Evolutionary conservation across 257 asterid genomes (phyloP).

Genomic region (Solanum habrochaites): DNA sequence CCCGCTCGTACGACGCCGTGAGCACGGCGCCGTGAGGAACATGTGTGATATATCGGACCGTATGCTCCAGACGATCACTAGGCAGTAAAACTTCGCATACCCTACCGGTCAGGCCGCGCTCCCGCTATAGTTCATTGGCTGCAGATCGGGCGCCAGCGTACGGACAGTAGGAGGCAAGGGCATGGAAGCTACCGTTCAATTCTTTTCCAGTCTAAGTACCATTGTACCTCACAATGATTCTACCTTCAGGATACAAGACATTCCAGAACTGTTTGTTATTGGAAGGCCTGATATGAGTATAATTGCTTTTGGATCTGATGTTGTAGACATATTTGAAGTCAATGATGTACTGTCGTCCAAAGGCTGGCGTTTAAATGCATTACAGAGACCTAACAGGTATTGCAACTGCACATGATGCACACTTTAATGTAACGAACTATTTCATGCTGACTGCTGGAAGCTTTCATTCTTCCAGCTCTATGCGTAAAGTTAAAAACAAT

Average conservation of each 20-base stretch:
- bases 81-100: too few relatives aligned
- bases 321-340: conserved; percentile 85
- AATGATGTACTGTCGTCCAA: conserved; percentile 79
- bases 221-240: not conserved
- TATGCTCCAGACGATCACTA: too few relatives aligned
- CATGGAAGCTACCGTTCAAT: too few relatives aligned
- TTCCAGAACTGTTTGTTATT: conserved; percentile 52
- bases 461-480: not conserved
- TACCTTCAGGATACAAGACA: conserved; percentile 49
- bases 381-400: conserved; percentile 97
- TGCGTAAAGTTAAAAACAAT: not conserved
- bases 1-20: too few relatives aligned
- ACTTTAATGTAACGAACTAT: not conserved
- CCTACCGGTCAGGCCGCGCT: too few relatives aligned
- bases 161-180: too few relatives aligned
- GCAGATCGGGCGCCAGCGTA: too few relatives aligned
- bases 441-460: not conserved
- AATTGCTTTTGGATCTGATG: conserved; percentile 86
- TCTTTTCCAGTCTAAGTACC: not conserved
- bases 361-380: conserved; percentile 96
- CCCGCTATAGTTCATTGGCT: too few relatives aligned
- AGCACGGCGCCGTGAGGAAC: too few relatives aligned
- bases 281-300: conserved; percentile 98
- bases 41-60: too few relatives aligned
- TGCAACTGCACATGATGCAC: not conserved